Conservation (phyloP, 1,139 yeast genomes). For the Spencermartinsiella ligniputridi region DNA sequence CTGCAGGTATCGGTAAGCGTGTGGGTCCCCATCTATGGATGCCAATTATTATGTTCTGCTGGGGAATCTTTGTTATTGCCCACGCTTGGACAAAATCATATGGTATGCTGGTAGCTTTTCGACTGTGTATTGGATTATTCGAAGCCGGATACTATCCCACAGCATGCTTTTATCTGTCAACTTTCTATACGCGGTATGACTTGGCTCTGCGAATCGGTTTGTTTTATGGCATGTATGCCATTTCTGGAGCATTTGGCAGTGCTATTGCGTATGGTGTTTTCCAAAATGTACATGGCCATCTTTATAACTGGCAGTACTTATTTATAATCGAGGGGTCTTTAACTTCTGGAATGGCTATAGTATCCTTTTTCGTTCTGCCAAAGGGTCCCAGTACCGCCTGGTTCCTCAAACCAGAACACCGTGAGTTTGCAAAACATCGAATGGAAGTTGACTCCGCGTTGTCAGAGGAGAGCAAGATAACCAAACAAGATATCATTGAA, state of each 20-base stretch:
- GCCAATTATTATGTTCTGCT: constrained; percentile 45
- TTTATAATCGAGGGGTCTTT: constrained; percentile 11
- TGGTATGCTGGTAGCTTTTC: constrained; percentile 40
- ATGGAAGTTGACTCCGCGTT: not conserved
- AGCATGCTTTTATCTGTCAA: constrained; percentile 26
- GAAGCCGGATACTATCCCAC: constrained; percentile 60
- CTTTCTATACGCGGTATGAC: constrained; percentile 7
- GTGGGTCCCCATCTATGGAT: constrained; percentile 39
- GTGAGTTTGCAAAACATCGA: not conserved
- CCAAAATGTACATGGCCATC: constrained; percentile 5
- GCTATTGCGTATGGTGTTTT: constrained; percentile 8
- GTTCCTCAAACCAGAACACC: constrained; percentile 6
- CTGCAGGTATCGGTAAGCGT: constrained; percentile 37
- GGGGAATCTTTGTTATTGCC: constrained; percentile 46
- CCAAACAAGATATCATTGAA: constrained; percentile 1
- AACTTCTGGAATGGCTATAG: constrained; percentile 6
- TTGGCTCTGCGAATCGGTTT: constrained; percentile 6
- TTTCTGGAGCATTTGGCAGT: constrained; percentile 11
- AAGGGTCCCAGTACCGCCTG: constrained; percentile 10
- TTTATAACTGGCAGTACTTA: constrained; percentile 12
- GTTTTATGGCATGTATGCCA: constrained; percentile 9
- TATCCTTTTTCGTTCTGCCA: constrained; percentile 8
- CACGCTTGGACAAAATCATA: constrained; percentile 40
- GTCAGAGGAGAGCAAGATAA: constrained; percentile 3
- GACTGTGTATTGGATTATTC: constrained; percentile 50